phyloP scores from a whole-genome alignment of 2,329 filamentous ascomycete genomes.

The Byssoonygena ceratinophila region DNA sequence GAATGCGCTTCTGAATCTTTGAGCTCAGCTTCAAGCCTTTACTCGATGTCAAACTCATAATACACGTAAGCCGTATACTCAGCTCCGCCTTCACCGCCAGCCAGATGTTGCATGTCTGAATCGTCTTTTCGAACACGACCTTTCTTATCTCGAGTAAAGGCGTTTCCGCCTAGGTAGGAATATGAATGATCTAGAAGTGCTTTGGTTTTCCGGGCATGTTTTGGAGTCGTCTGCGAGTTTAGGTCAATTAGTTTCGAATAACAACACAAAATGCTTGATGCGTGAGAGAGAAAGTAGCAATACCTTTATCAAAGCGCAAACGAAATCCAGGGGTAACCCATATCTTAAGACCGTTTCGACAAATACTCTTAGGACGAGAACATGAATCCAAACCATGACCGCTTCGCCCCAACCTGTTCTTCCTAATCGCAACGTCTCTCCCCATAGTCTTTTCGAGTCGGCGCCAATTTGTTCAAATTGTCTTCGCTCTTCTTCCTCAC shows the following conservation, averaged over 20 bases:
- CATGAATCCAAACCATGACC: conserved; percentile 92
- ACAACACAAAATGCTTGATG: not conserved
- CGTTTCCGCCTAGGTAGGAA: conserved; percentile 88
- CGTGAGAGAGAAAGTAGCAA: conserved; percentile 22
- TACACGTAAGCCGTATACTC: conserved; percentile 97
- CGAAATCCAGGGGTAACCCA: conserved; percentile 80
- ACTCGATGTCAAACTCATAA: conserved; percentile 79
- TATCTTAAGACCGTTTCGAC: conserved; percentile 97
- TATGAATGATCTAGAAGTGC: conserved; percentile 70
- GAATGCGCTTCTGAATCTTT: not conserved
- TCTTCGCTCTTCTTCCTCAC: conserved; percentile 75
- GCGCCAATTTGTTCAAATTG: conserved; percentile 72
- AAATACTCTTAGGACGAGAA: conserved; percentile 82
- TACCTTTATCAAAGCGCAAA: conserved; percentile 76
- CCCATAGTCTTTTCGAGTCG: conserved; percentile 86
- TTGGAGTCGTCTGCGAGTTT: conserved; percentile 59
- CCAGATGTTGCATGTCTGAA: conserved; percentile 60
- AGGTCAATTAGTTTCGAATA: not conserved
- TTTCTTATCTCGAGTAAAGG: conserved; percentile 86
- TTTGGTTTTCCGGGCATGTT: conserved; percentile 68
- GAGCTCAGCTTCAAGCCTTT: conserved; percentile 15
- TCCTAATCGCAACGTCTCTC: conserved; percentile 75
- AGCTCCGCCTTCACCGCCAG: conserved; percentile 52
- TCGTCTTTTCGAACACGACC: conserved; percentile 88
- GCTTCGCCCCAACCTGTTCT: conserved; percentile 92